Evolutionary conservation across 495 filamentous ascomycete genomes (phyloP).

Genomic region (Tuber brumale): DNA sequence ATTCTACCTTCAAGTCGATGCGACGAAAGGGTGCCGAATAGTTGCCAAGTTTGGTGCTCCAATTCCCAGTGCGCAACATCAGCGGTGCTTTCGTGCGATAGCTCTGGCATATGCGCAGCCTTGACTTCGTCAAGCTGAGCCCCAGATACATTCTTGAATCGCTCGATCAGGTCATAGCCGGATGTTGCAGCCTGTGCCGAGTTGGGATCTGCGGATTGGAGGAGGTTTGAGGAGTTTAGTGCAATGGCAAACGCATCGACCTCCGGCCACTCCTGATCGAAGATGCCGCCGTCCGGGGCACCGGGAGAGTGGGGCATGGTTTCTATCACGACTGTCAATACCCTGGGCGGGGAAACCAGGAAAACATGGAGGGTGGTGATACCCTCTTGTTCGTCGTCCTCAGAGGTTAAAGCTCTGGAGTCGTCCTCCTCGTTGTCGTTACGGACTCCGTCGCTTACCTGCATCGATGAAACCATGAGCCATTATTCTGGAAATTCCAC

Average conservation of each 20-base stretch:
- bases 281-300: slow-evolving; percentile 21
- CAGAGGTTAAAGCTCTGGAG: slow-evolving; percentile 27
- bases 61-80: slow-evolving; percentile 50
- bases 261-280: slow-evolving; percentile 42
- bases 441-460: slow-evolving; percentile 37
- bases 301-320: slow-evolving; percentile 27
- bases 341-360: slow-evolving; percentile 2
- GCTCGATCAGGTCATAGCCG: slow-evolving; percentile 27
- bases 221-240: slow-evolving; percentile 52
- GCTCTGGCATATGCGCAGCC: slow-evolving; percentile 39
- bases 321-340: slow-evolving; percentile 24
- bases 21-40: slow-evolving; percentile 58
- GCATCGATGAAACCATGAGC: slow-evolving; percentile 26
- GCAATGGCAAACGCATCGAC: slow-evolving; percentile 61
- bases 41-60: slow-evolving; percentile 81
- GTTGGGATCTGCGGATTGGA: slow-evolving; percentile 18
- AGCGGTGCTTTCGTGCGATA: slow-evolving; percentile 30
- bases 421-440: slow-evolving; percentile 38
- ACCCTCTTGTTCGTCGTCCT: slow-evolving; percentile 35
- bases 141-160: slow-evolving; percentile 33
- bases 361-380: slow-evolving; percentile 12
- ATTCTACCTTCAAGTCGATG: slow-evolving; percentile 46
- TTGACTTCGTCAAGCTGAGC: slow-evolving; percentile 42
- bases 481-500: slow-evolving; percentile 38
- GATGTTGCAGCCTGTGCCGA: slow-evolving; percentile 12